Conservation (phyloP, 371 early-diverging fungal species). For the Mortierella sp. region DNA sequence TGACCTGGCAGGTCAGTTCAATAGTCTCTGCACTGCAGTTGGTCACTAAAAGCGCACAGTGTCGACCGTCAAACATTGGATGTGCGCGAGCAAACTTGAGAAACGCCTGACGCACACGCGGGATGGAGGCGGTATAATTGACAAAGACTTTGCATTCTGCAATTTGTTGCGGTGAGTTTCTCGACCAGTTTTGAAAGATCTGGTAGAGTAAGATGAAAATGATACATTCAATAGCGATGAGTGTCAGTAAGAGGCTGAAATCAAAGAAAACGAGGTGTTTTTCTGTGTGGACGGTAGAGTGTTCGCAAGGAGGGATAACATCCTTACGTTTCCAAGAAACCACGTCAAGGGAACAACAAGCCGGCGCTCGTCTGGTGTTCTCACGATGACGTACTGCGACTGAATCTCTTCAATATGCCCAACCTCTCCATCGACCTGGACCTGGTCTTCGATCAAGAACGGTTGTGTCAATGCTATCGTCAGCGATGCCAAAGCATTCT, state of each 20-base stretch:
- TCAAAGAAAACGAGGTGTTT: neutral
- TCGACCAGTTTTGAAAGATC: conserved; percentile 55
- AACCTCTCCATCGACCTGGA: conserved; percentile 35
- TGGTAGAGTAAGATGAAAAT: neutral
- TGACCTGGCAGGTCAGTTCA: conserved; percentile 44
- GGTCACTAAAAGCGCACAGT: conserved; percentile 32
- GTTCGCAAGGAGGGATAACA: neutral
- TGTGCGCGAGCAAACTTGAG: conserved; percentile 41
- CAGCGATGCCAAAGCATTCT: conserved; percentile 55
- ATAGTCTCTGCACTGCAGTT: conserved; percentile 22
- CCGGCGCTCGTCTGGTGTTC: conserved; percentile 51
- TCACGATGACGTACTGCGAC: conserved; percentile 54
- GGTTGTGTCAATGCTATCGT: conserved; percentile 58
- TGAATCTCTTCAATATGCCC: conserved; percentile 57
- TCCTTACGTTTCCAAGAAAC: conserved; percentile 45
- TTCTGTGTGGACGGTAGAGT: neutral
- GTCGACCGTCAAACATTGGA: conserved; percentile 40
- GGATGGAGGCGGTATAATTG: conserved; percentile 25
- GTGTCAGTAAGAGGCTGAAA: neutral
- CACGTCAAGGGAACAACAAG: conserved; percentile 55
- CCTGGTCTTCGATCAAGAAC: conserved; percentile 54
- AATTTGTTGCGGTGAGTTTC: conserved; percentile 43
- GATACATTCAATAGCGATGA: too few species aligned
- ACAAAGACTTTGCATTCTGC: conserved; percentile 38
- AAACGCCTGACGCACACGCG: conserved; percentile 39